Percentiles rank a stretch among this genome's conserved stretches.
phyloP scores from a whole-genome alignment of 2,329 filamentous ascomycete genomes.

The Seiridium unicorne region DNA sequence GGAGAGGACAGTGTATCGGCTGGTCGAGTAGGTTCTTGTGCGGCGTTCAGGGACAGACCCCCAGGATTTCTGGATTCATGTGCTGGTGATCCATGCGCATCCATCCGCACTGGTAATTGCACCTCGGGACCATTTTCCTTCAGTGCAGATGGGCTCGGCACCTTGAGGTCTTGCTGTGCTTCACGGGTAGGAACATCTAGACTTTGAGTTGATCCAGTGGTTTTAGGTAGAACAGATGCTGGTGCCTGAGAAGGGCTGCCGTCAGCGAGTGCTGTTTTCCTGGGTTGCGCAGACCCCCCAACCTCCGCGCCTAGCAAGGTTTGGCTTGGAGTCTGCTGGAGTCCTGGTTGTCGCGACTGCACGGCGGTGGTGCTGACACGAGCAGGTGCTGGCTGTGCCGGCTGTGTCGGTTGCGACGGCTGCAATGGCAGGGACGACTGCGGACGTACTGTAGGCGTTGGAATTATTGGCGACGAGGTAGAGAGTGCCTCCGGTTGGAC shows the following conservation, averaged over 20 bases:
- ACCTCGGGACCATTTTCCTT: neutral
- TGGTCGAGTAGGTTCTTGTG: constrained; percentile 32
- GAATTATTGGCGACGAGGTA: neutral
- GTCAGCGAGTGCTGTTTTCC: too few species aligned
- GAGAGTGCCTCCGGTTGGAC: neutral
- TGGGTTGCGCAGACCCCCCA: too few species aligned
- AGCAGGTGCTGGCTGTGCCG: too few species aligned
- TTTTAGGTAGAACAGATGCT: neutral
- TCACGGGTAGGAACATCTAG: neutral
- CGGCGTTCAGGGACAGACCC: neutral
- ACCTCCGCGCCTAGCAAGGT: too few species aligned
- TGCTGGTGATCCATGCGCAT: neutral
- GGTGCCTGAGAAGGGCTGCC: neutral
- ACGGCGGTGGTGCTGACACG: too few species aligned
- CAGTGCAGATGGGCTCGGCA: neutral
- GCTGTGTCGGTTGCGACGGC: too few species aligned
- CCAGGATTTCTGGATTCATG: neutral
- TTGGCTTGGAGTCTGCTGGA: too few species aligned
- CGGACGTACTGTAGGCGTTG: too few species aligned
- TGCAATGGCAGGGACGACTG: too few species aligned
- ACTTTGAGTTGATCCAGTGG: neutral
- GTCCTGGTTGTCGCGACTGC: too few species aligned
- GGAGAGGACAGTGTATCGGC: constrained; percentile 52
- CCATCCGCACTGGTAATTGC: neutral
- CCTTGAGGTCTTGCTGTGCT: neutral